phyloP scores from a whole-genome alignment of 2,329 filamentous ascomycete genomes.

The Stachybotrys echinatus region DNA sequence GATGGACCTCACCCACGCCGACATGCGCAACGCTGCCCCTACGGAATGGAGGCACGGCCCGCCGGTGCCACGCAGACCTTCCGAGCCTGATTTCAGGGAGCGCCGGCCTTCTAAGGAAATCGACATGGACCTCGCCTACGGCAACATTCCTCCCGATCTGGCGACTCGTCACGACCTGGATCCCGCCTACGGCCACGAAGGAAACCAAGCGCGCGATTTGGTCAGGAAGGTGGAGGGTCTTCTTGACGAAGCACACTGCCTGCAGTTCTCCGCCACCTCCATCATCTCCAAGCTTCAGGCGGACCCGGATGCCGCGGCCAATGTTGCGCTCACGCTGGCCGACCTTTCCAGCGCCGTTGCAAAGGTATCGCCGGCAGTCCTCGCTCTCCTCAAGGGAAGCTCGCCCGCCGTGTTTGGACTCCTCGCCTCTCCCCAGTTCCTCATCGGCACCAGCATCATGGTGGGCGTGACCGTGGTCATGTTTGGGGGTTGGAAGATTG shows the following conservation, averaged over 20 bases:
- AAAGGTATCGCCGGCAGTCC: constrained; percentile 79
- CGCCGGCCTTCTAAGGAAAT: constrained; percentile 45
- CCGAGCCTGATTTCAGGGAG: constrained; percentile 31
- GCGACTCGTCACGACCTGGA: constrained; percentile 42
- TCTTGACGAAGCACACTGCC: constrained; percentile 80
- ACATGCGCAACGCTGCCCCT: constrained; percentile 18
- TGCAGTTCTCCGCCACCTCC: constrained; percentile 76
- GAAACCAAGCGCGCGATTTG: constrained; percentile 47
- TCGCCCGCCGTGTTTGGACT: constrained; percentile 85
- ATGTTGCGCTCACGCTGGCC: constrained; percentile 85
- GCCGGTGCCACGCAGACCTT: constrained; percentile 27
- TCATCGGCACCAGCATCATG: constrained; percentile 84
- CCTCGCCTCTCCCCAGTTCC: constrained; percentile 84
- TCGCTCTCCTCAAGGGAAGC: constrained; percentile 69
- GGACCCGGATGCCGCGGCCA: constrained; percentile 81
- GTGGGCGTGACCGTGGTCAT: constrained; percentile 94
- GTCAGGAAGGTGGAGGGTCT: constrained; percentile 71
- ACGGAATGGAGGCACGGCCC: constrained; percentile 13
- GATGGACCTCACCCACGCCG: constrained; percentile 17
- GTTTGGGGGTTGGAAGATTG: constrained; percentile 94
- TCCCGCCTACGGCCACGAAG: constrained; percentile 51
- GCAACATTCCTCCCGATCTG: constrained; percentile 70
- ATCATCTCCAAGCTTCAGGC: constrained; percentile 73
- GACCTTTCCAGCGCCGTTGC: constrained; percentile 79
- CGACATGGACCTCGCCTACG: constrained; percentile 91